phyloP scores from a whole-genome alignment of 2,329 filamentous ascomycete genomes.

The Penicillium sp. region DNA sequence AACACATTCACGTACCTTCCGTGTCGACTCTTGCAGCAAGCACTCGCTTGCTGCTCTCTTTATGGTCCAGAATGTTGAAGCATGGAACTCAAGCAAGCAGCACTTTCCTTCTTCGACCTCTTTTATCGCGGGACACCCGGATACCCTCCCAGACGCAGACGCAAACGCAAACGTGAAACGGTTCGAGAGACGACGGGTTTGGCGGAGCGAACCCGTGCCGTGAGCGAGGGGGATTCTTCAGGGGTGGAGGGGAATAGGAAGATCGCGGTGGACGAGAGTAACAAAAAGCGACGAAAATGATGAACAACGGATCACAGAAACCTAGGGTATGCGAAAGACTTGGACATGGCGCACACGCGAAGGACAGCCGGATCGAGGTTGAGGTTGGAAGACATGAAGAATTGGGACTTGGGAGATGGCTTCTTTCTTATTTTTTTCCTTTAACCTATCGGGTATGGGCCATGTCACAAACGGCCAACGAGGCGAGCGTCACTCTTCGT shows the following conservation, averaged over 20 bases:
- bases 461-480: conserved; percentile 27
- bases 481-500: not conserved
- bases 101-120: conserved; percentile 31
- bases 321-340: conserved; percentile 33
- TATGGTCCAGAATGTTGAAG: conserved; percentile 52
- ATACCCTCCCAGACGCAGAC: conserved; percentile 10
- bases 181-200: conserved; percentile 11
- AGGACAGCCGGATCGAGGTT: conserved; percentile 29
- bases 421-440: conserved; percentile 20
- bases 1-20: conserved; percentile 45
- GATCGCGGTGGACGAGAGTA: conserved; percentile 15
- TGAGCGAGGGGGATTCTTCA: conserved; percentile 22
- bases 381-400: conserved; percentile 23
- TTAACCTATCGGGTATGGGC: conserved; percentile 21
- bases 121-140: conserved; percentile 33
- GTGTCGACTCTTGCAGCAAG: conserved; percentile 54
- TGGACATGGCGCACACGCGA: conserved; percentile 41
- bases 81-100: conserved; percentile 47
- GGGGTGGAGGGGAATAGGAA: conserved; percentile 21
- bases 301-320: conserved; percentile 35
- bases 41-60: conserved; percentile 53
- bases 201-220: conserved; percentile 9
- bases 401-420: conserved; percentile 17
- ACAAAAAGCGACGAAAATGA: conserved; percentile 13
- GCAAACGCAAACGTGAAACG: conserved; percentile 14